Base-by-base conservation (phyloP, 2,329 filamentous ascomycete species). In the Colletotrichum sp. region DNA sequence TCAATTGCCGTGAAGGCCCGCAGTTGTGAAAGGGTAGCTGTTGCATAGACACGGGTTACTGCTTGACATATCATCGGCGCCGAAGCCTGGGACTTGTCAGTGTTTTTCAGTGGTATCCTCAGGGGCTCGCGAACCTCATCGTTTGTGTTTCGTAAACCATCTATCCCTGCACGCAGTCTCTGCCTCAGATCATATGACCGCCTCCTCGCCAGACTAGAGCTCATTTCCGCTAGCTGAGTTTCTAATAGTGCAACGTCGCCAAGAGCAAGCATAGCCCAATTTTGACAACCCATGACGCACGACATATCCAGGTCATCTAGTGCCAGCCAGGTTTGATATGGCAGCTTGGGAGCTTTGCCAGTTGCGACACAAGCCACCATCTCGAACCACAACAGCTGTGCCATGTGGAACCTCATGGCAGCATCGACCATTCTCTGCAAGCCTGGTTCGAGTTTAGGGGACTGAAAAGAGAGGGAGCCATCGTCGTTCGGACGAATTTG, bases 251-350 rank as follows among this genome's bases (percentile, higher is more conserved):
- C 72, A 16, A 77, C 49, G 21, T 77, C 76, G 4, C 72, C 76
- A 15, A 77, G 66, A 28, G 76, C 72, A 6, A 69, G 36, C 72
- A 77, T 72, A 12, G 57, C 76, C 76, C 72, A 77, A 16, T 72
- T 76, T 30, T 77, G 72, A n/a, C 76, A 76, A 2, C 76, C 72
- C 72, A 71, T 77, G 6, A 76, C 62, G 18, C 64, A 66, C 2
- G 76, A 76, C 18, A 76, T 28, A 39, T 77, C 76, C 3, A 72
- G 32, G 10, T 72, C 72, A 15, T 72, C 69, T 12, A 72, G 57
- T 12, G 18, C 36, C 2, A 77, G 26, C 76, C 69, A 76, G 15
- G 24, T 34, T 28, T 49, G 63, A 30, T 72, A 77, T 10, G 72
- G 71, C 12, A 72, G 64, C 18, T 59, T 67, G 5, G 72, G 69